Conservation (phyloP, 768 basidiomycete species). For the Auricularia heimuer region DNA sequence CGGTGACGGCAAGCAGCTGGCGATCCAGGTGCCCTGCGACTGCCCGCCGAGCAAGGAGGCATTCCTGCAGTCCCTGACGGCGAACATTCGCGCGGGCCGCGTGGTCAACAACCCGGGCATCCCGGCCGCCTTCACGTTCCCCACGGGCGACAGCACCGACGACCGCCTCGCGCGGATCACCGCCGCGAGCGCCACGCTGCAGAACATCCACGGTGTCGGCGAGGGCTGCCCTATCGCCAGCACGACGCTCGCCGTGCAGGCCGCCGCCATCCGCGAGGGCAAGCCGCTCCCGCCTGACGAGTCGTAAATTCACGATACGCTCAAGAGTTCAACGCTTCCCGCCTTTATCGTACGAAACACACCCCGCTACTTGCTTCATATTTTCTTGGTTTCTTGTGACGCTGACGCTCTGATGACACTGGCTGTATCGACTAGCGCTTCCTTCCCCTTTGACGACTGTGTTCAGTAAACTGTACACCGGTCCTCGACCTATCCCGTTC, state of each 20-base stretch:
- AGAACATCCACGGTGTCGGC: slow-evolving; percentile 20
- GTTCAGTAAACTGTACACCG: too few species aligned
- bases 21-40: slow-evolving; percentile 51
- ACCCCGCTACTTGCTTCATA: too few species aligned
- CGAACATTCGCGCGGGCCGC: slow-evolving; percentile 19
- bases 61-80: slow-evolving; percentile 25
- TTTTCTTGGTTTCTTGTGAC: too few species aligned
- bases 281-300: too few species aligned
- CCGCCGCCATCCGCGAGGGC: too few species aligned
- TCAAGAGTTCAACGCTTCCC: too few species aligned
- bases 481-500: too few species aligned
- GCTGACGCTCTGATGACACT: too few species aligned
- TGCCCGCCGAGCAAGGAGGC: slow-evolving; percentile 49
- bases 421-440: too few species aligned
- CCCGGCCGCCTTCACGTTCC: slow-evolving; percentile 14
- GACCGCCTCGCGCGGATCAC: slow-evolving; percentile 15
- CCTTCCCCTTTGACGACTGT: too few species aligned
- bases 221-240: slow-evolving; percentile 16
- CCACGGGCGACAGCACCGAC: slow-evolving; percentile 12
- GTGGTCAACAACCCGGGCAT: slow-evolving; percentile 19
- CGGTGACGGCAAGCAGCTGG: slow-evolving; percentile 42
- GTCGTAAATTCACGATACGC: too few species aligned
- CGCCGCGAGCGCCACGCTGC: slow-evolving; percentile 17
- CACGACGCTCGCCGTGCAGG: slow-evolving; percentile 14
- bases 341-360: too few species aligned